These are phyloP conservation scores for Xylariales sp. DNA, from an alignment of 2,329 filamentous ascomycete genomes.

Conservation along the genomic window DNA sequence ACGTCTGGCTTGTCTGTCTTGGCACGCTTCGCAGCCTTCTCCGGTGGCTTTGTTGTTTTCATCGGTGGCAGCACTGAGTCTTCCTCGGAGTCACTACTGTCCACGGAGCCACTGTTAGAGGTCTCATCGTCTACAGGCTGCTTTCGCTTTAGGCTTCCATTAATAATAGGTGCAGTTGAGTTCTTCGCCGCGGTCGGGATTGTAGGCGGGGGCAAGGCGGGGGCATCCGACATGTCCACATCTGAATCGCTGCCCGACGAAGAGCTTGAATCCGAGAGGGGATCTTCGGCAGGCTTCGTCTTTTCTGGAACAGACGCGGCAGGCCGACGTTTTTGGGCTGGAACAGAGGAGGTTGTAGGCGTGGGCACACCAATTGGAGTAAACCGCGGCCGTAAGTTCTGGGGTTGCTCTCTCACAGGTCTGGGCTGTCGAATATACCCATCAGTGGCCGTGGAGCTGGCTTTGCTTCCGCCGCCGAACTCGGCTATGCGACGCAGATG, in stretches of 20 bases:
- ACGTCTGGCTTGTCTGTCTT: conserved; percentile 37
- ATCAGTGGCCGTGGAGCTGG: conserved; percentile 33
- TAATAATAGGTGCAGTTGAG: conserved; percentile 2
- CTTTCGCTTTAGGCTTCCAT: conserved; percentile 33
- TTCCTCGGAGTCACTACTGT: conserved; percentile 12
- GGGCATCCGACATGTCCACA: conserved; percentile 38
- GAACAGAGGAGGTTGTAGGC: conserved; percentile 11
- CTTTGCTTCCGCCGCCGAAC: conserved; percentile 39
- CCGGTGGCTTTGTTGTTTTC: conserved; percentile 11
- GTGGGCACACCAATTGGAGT: conserved; percentile 56
- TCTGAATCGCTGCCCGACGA: conserved; percentile 40
- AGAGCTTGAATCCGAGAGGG: conserved; percentile 34
- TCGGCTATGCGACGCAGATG: conserved; percentile 61
- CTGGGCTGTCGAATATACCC: conserved; percentile 42
- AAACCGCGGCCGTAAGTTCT: conserved; percentile 62
- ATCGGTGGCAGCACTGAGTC: conserved; percentile 26
- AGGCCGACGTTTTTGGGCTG: conserved; percentile 7
- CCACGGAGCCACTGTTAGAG: conserved; percentile 12
- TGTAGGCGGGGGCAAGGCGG: conserved; percentile 20
- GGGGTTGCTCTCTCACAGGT: conserved; percentile 58
- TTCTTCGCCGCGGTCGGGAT: conserved; percentile 22
- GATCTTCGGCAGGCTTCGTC: conserved; percentile 22
- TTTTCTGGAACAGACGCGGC: conserved; percentile 11
- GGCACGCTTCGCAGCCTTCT: conserved; percentile 27
- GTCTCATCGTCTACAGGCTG: conserved; percentile 23